These are phyloP conservation scores for Silene conica DNA, from an alignment of 148 eudicot genomes.

Conservation along the genomic window DNA sequence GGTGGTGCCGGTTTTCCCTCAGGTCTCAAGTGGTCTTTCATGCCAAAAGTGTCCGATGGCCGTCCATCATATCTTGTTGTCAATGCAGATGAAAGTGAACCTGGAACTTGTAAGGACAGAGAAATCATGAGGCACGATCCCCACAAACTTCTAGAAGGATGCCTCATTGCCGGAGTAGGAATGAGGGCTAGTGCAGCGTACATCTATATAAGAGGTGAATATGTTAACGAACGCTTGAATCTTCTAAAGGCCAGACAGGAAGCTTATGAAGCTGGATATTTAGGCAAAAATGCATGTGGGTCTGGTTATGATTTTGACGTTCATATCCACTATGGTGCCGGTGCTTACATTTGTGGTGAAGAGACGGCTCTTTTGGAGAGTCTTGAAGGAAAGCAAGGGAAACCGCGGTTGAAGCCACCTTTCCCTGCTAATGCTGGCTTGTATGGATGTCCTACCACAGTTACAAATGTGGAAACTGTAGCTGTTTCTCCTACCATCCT, in stretches of 20 bases:
- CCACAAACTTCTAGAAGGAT: constrained; percentile 84
- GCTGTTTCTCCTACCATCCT: constrained; percentile 87
- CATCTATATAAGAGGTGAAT: constrained; percentile 91
- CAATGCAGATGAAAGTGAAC: constrained; percentile 99
- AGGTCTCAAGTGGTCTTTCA: constrained; percentile 97
- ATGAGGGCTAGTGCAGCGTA: constrained; percentile 91
- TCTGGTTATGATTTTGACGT: constrained; percentile 96
- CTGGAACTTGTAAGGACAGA: constrained; percentile 94
- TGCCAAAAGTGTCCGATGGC: constrained; percentile 91
- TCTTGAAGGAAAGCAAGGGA: constrained; percentile 96
- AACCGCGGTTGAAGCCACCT: constrained; percentile 96
- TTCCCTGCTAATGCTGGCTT: constrained; percentile 95
- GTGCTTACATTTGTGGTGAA: constrained; percentile 96
- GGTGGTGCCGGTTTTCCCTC: constrained; percentile 99
- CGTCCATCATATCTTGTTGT: constrained; percentile 93
- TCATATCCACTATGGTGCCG: constrained; percentile 90
- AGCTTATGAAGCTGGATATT: constrained; percentile 75
- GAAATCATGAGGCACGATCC: constrained; percentile 97
- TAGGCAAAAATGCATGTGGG: constrained; percentile 92
- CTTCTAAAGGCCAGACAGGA: constrained; percentile 80
- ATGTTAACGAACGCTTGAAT: constrained; percentile 73
- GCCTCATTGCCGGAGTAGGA: constrained; percentile 90
- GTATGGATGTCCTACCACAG: constrained; percentile 91
- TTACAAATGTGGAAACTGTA: constrained; percentile 92
- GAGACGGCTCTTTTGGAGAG: constrained; percentile 95